Base-by-base conservation (phyloP, 2,329 filamentous ascomycete species). In the Colletotrichum sp. region DNA sequence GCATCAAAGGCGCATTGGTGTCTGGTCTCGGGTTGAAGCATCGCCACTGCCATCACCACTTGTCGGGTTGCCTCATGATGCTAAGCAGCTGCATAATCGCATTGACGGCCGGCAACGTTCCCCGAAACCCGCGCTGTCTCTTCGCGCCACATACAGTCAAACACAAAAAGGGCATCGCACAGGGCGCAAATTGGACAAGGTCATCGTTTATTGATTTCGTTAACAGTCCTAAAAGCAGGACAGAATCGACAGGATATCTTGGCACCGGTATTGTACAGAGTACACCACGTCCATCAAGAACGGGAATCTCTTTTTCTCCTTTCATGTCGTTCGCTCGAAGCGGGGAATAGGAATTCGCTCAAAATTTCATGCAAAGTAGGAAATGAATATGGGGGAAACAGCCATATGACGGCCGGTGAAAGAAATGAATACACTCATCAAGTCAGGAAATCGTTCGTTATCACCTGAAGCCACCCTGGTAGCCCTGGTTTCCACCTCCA, bases 401-500 rank as follows among this genome's bases (percentile, higher is more conserved):
- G 36, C 38, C 62, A 13, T 16, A n/a, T 6, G 13, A 15, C 8
- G 58, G 62, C 29, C 38, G 18, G 18, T 29, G 43, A 27, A 21
- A 62, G 57, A 67, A 71, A 7, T 24, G 34, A 58, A 66, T 11
- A 54, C 61, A 27, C 15, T 18, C n/a, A 33, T 38, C 21, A 62
- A 21, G 31, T 51, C 27, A 27, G 31, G 27, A 21, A 33, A 16
- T 13, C 18, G 47, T 36, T 21, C 24, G 21, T n/a, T 8, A 51
- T 51, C 36, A 73, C 57, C 72, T 55, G 68, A 73, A 73, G 55
- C 71, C 71, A 36, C 72, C 71, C 71, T 73, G 70, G 47, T 75
- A 66, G 16, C 54, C 64, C 47, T 76, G 74, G 55, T 72, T 72
- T n/a, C 57, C 68, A 16, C 69, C 74, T 33, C 63, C 69, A 21